Base-by-base conservation (phyloP, 768 basidiomycete genomes). In the Filobasidium floriforme region DNA sequence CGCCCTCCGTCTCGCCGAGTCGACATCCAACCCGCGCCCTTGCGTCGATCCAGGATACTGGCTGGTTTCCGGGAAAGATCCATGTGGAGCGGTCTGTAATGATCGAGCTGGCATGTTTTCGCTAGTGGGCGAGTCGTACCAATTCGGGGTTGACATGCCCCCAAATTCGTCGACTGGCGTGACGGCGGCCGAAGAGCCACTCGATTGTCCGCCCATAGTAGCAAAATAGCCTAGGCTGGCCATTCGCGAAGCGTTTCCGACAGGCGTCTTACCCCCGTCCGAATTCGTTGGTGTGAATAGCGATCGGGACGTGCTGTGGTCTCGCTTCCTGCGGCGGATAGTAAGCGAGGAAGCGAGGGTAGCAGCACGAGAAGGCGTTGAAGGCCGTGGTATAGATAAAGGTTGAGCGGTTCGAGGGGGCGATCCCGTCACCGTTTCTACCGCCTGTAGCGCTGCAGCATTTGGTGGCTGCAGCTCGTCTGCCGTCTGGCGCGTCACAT, bases 81-180 rank as follows among this genome's bases (percentile, higher is more conserved):
- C 32, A 9, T 49, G 46, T 22, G 46, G 46, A 15, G 22, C 22
- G 18, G 46, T 49, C 22, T 49, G 46, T 18, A 49, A 14, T 12
- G 46, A 26, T 24, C 54, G 54, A 28, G 18, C 26, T 24, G 54
- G 54, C 24, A 24, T 57, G 22, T 32, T 32, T 22, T 57, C 54
- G 29, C 29, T 57, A 24, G 54, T 7, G 7, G 54, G 54, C 29
- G 54, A 57, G 54, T 57, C 54, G 19, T 26, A 28, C 54, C 22
- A 57, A 26, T 32, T 32, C 29, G 54, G 24, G 15, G 24, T 24
- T 14, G 54, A 57, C 24, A 57, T 15, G 22, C 54, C 29, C 2
- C 54, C 54, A 57, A 57, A 57, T n/a, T 57, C 54, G 29, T 57
- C 54, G 46, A 49, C 46, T 5, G 54, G 54, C 14, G 29, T 32